Evolutionary conservation across 805 yeast species (phyloP), one percentile per base, ranked within the genome.

Genomic region (Zygoascus flipseniorum): DNA sequence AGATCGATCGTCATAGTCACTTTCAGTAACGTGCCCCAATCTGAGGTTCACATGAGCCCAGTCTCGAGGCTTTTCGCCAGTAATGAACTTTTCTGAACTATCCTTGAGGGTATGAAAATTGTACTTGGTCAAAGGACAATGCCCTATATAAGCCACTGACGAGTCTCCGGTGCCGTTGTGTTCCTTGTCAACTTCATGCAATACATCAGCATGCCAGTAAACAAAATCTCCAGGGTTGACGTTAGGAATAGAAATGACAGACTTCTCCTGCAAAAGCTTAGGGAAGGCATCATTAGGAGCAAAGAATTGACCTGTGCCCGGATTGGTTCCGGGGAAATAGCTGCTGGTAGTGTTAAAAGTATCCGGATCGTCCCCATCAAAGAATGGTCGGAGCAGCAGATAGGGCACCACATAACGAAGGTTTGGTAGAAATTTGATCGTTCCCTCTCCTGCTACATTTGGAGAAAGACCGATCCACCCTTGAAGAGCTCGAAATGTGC

Each of bases 401-500:
- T 75, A 75, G 2, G 77, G 71, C 13, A 71, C 69, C 19, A 66
- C 66, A 43, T 67, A 64, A 50, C 64, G 67, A 13, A 75, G 54
- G 44, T 62, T 57, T 2, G 79, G 78, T 13, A 66, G 63, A 47
- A 75, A 60, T 44, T 63, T 57, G 42, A 75, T 63, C 11, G 77
- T 68, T 6, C 79, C 78, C 53, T 70, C 75, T 14, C 69, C 69
- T 13, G 71, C 64, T 10, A 65, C 66, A 11, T 64, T 69, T 11
- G 64, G 65, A 14, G 72, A 65, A 53, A 75, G 60, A 2, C 76
- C 67, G 31, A 74, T 53, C 77, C 78, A 75, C 8, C 78, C 78
- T 59, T 75, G 78, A 37, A 73, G 69, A 11, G 74, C 62, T 50
- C 79, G 64, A 58, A 75, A 73, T 11, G 66, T 66, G 19, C 71